Conservation (phyloP, 2,329 filamentous ascomycete species). For the Leptographium galeiforme region DNA sequence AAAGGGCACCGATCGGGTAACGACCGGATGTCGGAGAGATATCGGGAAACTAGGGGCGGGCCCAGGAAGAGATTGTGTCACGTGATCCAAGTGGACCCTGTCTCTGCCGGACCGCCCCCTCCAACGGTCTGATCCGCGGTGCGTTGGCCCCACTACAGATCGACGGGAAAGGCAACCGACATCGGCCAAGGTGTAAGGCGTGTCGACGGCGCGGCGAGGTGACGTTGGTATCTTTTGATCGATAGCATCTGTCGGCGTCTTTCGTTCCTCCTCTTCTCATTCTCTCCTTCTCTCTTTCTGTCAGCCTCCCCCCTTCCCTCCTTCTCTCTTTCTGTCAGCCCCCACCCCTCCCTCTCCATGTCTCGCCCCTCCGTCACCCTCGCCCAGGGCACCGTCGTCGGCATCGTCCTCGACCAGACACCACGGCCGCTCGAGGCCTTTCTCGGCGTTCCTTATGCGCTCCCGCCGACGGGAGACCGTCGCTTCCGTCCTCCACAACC, state of each 20-base stretch:
- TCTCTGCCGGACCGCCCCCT: too few relatives aligned
- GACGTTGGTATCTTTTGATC: too few relatives aligned
- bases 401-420: conserved; percentile 22
- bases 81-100: too few relatives aligned
- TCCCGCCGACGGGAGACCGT: conserved; percentile 21
- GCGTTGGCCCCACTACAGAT: too few relatives aligned
- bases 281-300: too few relatives aligned
- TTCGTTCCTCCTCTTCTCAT: too few relatives aligned
- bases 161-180: too few relatives aligned
- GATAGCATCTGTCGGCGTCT: too few relatives aligned
- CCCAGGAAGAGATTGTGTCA: not conserved
- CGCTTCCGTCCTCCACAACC: conserved; percentile 17
- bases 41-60: not conserved
- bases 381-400: not conserved
- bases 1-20: not conserved
- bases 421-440: conserved; percentile 18
- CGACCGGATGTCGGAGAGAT: not conserved
- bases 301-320: too few relatives aligned
- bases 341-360: not conserved
- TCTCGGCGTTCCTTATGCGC: conserved; percentile 42
- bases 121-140: too few relatives aligned
- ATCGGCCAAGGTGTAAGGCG: too few relatives aligned
- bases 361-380: not conserved
- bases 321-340: not conserved
- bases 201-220: too few relatives aligned